Conservation (phyloP, 768 basidiomycete genomes). For the Crepidotus variabilis region DNA sequence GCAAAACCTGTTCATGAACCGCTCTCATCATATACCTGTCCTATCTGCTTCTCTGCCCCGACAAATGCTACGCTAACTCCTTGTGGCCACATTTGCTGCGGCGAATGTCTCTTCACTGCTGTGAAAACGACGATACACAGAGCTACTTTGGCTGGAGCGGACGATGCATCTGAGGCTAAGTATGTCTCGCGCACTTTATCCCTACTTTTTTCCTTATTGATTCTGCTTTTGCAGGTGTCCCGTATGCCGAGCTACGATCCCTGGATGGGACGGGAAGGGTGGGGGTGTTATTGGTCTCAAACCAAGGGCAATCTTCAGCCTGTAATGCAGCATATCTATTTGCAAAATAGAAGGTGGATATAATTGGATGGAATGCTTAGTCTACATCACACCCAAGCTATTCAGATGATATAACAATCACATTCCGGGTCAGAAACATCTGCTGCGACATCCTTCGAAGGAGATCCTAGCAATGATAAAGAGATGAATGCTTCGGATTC, state of each 20-base stretch:
- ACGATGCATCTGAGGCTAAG: conserved; percentile 35
- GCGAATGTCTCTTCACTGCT: conserved; percentile 69
- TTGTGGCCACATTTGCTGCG: conserved; percentile 79
- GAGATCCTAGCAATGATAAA: too few species aligned
- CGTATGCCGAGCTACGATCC: conserved; percentile 63
- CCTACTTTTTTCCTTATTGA: not conserved
- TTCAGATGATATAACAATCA: too few species aligned
- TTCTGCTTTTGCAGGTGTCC: conserved; percentile 45
- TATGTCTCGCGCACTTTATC: conserved; percentile 17
- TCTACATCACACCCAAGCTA: too few species aligned
- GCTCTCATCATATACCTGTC: conserved; percentile 68
- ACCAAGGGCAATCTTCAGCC: conserved; percentile 37
- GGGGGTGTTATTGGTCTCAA: conserved; percentile 65
- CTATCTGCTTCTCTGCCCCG: conserved; percentile 76
- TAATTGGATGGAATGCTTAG: too few species aligned
- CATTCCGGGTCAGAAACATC: too few species aligned
- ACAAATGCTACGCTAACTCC: conserved; percentile 74
- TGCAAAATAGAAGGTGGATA: too few species aligned
- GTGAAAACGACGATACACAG: conserved; percentile 61
- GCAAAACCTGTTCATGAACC: conserved; percentile 25
- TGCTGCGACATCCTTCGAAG: too few species aligned
- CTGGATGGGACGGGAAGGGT: conserved; percentile 68
- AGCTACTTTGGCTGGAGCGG: conserved; percentile 24
- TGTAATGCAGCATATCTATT: too few species aligned
- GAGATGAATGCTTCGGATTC: too few species aligned